Base-by-base conservation (phyloP, 23 red algal species). In the Cyanidioschyzon merolae region DNA sequence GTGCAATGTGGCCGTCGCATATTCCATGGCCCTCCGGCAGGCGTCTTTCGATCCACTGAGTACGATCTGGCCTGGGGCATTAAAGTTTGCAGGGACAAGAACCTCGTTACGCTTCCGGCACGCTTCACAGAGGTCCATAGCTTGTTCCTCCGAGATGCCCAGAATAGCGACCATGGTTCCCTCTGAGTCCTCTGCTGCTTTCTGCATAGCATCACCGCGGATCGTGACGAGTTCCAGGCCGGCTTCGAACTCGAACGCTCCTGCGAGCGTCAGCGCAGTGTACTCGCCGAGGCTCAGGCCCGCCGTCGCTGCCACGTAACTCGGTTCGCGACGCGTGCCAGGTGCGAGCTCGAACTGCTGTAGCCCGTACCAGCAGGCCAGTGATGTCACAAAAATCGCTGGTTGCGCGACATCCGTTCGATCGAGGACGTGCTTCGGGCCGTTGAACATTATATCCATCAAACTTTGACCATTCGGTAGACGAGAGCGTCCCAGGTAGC, bases 331-430 rank as follows among this genome's bases (percentile, higher is more conserved):
- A 37, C 59, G 30, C 51, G 38, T 51, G 16, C 36, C 3, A 17
- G 63, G 59, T 15, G 75, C 38, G 34, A 86, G 41, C 34, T 63
- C 76, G 7, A 82, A 26, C 26, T 95, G 85, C 27, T 74, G 24
- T n/a, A 76, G 15, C 0, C 78, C 86, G 2, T 58, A 77, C 79
- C 67, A 83, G n/a, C 83, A 82, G 27, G 88, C 88, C 63, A 90
- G 80, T n/a, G 92, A 96, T 1, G 88, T 82, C 58, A 89, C 79
- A 74, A 88, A 96, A 40, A 96, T 96, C 59, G 92, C 92, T 0
- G 92, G 92, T 58, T 96, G 92, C 37, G 92, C 92, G 39, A 96
- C 82, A 77, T 96, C 92, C 0, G 92, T 96, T 16, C 92, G 92
- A 38, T 86, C 80, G 30, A 96, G 79, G 18, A 74, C 78, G 0